Evolutionary conservation across 1,284 basidiomycete genomes (phyloP).

Genomic region (Schizophyllum amplum): DNA sequence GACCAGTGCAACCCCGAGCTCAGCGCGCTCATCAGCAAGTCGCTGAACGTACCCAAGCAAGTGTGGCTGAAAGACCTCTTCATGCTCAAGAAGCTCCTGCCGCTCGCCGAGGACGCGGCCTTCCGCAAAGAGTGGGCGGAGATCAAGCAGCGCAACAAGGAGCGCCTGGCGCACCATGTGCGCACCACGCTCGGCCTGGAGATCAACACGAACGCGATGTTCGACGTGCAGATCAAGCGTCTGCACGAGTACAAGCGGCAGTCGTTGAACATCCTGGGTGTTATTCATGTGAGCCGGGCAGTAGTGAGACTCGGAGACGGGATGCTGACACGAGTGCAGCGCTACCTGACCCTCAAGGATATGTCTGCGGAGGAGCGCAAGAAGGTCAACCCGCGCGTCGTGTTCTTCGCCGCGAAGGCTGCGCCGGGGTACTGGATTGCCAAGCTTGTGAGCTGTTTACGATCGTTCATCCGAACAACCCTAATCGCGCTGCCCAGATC

Average conservation of each 20-base stretch:
- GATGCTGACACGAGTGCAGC: no score
- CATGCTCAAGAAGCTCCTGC: conserved; percentile 61
- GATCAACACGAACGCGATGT: conserved; percentile 77
- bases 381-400: conserved; percentile 72
- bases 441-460: conserved; percentile 45
- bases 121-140: conserved; percentile 77
- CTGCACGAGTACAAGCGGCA: conserved; percentile 90
- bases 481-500: conserved; percentile 38
- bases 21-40: conserved; percentile 74
- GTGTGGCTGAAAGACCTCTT: conserved; percentile 77
- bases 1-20: conserved; percentile 88
- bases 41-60: conserved; percentile 65
- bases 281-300: no score
- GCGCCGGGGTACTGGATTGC: conserved; percentile 79
- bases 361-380: conserved; percentile 73
- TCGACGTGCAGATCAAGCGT: conserved; percentile 90
- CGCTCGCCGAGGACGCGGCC: conserved; percentile 58
- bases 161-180: conserved; percentile 73
- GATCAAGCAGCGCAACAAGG: conserved; percentile 84
- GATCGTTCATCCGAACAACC: no score
- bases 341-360: conserved; percentile 77
- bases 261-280: conserved; percentile 78
- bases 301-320: no score
- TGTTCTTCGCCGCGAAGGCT: conserved; percentile 89
- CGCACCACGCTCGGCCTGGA: conserved; percentile 66